A percentile compares a stretch with the other conserved stretches of the same genome.
These are phyloP conservation scores for Aspergillus melleus DNA, from an alignment of 2,329 filamentous ascomycete species.

Conservation along the genomic window DNA sequence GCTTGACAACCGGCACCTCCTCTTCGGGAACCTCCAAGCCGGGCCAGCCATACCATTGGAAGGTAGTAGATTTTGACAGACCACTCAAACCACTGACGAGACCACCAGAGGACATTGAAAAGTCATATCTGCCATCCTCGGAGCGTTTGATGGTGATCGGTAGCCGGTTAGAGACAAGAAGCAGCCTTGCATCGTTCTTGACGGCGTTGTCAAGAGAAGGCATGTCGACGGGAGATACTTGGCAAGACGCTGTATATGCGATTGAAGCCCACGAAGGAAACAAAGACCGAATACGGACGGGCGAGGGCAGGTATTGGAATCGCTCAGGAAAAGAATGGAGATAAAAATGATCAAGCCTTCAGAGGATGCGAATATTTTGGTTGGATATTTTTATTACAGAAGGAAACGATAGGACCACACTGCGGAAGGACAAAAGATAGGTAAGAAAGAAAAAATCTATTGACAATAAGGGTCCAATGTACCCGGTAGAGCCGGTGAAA, in stretches of 20 bases:
- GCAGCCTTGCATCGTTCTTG: conserved; percentile 53
- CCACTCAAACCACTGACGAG: conserved; percentile 92
- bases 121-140: conserved; percentile 87
- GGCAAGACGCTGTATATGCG: not conserved
- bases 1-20: conserved; percentile 72
- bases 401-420: not conserved
- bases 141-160: conserved; percentile 95
- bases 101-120: conserved; percentile 95
- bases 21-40: conserved; percentile 86
- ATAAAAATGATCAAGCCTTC: not conserved
- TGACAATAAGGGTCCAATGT: not conserved
- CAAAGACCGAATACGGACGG: not conserved
- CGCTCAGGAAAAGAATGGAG: not conserved
- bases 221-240: conserved; percentile 25
- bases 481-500: not conserved
- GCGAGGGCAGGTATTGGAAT: not conserved
- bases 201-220: conserved; percentile 33
- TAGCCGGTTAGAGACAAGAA: conserved; percentile 90
- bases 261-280: not conserved
- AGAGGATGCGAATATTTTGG: not conserved
- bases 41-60: conserved; percentile 99
- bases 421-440: not conserved
- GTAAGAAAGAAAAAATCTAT: not conserved
- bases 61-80: conserved; percentile 85
- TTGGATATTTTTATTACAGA: not conserved